phyloP scores from a whole-genome alignment of 805 yeast species.

The Ogataea neopini region DNA sequence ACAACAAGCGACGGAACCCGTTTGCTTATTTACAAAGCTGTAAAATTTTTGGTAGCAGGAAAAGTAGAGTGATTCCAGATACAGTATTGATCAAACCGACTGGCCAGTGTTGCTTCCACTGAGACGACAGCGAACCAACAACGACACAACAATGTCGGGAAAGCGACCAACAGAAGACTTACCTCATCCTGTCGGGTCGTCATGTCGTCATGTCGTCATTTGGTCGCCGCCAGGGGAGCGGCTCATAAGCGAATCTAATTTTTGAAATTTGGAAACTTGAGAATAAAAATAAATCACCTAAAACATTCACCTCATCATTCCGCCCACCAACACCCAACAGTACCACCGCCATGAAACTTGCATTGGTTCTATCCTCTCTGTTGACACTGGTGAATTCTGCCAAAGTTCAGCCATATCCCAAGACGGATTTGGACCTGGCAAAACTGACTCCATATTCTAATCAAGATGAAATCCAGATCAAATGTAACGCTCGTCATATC shows the following conservation, averaged over 20 bases:
- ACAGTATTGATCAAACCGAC: too few relatives aligned
- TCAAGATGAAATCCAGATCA: slow-evolving; percentile 48
- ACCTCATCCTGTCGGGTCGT: too few relatives aligned
- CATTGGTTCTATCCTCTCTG: not conserved
- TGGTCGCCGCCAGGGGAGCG: not conserved
- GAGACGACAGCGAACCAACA: too few relatives aligned
- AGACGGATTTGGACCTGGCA: slow-evolving; percentile 20
- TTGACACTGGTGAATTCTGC: slow-evolving; percentile 10
- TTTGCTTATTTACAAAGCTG: too few relatives aligned
- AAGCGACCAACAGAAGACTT: too few relatives aligned
- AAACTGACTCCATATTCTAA: slow-evolving; percentile 21
- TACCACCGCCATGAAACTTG: not conserved
- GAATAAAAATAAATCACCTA: not conserved
- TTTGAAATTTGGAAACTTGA: not conserved
- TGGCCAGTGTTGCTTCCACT: too few relatives aligned
- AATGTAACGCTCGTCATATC: slow-evolving; percentile 67
- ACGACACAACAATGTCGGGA: too few relatives aligned
- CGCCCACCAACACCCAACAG: not conserved
- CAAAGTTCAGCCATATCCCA: slow-evolving; percentile 31
- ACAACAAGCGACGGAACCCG: not conserved
- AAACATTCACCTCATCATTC: too few relatives aligned
- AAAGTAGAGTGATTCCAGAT: too few relatives aligned
- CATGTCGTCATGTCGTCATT: too few relatives aligned
- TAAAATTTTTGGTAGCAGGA: too few relatives aligned
- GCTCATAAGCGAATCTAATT: not conserved